Percentiles rank a stretch among this genome's conserved stretches.
Evolutionary conservation across 768 basidiomycete genomes (phyloP).

Genomic region (Amylocystis lapponica): DNA sequence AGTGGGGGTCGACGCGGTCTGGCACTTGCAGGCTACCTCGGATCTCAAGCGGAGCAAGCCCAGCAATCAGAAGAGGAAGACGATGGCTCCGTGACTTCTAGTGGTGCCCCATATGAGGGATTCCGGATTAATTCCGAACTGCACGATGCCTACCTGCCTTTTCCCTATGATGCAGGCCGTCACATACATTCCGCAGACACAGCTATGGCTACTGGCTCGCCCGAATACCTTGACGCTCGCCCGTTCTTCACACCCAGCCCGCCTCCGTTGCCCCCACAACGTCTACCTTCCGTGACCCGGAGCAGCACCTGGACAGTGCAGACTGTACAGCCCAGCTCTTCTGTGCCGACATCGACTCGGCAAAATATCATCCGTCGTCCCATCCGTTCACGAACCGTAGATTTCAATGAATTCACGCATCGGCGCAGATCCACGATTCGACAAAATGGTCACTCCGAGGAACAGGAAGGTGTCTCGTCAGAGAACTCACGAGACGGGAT

Average conservation of each 20-base stretch:
- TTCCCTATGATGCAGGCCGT: no score
- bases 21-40: no score
- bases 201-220: conserved; percentile 1
- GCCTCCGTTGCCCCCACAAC: conserved; percentile 7
- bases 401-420: conserved; percentile 69
- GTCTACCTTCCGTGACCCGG: conserved; percentile 1
- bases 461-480: background rate
- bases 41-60: conserved; percentile 37
- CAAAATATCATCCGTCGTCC: conserved; percentile 60
- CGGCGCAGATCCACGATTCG: conserved; percentile 52
- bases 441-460: conserved; percentile 15
- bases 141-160: no score
- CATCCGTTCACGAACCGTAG: conserved; percentile 45
- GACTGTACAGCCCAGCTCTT: conserved; percentile 1
- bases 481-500: conserved; percentile 14
- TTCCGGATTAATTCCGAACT: conserved; percentile 53
- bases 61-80: conserved; percentile 50
- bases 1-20: no score
- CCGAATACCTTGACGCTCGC: conserved; percentile 1
- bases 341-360: conserved; percentile 26
- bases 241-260: conserved; percentile 9
- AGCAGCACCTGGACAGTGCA: background rate
- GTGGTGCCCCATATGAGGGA: conserved; percentile 48
- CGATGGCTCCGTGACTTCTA: conserved; percentile 50
- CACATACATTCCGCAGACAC: background rate